Percentiles rank a stretch among this genome's conserved stretches.
Conservation (phyloP, 78 protist species). For the Dictyostelium capitatum region DNA sequence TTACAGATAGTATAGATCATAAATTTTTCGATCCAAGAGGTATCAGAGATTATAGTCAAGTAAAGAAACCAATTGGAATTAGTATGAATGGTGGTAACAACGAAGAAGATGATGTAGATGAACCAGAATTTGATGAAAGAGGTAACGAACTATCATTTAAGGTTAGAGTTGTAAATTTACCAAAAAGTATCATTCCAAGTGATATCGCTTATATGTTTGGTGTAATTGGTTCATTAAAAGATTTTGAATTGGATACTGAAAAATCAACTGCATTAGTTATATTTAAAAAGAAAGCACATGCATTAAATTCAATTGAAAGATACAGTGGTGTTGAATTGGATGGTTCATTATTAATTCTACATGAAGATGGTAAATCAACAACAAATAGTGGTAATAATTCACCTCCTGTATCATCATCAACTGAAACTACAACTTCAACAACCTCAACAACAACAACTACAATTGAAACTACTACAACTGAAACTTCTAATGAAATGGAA, state of each 20-base stretch:
- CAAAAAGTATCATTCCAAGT: constrained; percentile 12
- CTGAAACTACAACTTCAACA: background rate
- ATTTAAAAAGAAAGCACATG: constrained; percentile 21
- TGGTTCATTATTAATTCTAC: background rate
- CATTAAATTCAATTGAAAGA: constrained; percentile 55
- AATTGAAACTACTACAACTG: background rate
- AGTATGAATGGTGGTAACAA: background rate
- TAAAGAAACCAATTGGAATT: constrained; percentile 4
- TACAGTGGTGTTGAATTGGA: constrained; percentile 44
- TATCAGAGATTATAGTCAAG: constrained; percentile 64
- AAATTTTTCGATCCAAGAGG: constrained; percentile 70
- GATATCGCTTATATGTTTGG: constrained; percentile 35
- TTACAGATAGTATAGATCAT: constrained; percentile 55
- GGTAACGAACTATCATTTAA: background rate
- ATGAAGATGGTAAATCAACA: background rate
- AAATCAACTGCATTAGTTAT: constrained; percentile 23
- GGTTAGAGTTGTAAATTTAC: constrained; percentile 24
- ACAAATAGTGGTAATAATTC: background rate
- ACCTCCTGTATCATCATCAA: background rate
- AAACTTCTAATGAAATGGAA: constrained; percentile 22
- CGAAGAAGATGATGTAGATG: background rate
- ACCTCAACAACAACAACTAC: background rate
- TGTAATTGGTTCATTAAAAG: constrained; percentile 45
- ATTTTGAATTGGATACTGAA: constrained; percentile 34
- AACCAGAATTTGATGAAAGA: constrained; percentile 16